phyloP scores from a whole-genome alignment of 2,329 filamentous ascomycete genomes.

The Diplodia corticola region DNA sequence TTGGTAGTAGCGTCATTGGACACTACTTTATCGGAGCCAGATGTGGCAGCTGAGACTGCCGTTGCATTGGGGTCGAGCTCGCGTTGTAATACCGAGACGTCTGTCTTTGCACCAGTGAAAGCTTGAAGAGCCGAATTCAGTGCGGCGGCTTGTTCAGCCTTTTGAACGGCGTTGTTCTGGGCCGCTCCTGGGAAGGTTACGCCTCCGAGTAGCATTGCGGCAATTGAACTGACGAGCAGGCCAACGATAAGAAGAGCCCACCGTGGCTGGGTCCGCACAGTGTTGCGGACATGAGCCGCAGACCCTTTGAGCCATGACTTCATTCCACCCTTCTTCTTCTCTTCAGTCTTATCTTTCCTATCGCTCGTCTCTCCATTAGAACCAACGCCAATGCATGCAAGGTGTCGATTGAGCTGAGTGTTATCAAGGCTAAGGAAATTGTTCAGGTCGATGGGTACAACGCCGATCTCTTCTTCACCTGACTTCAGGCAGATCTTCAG shows the following conservation, averaged over 20 bases:
- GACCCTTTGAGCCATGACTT: not conserved
- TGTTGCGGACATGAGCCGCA: not conserved
- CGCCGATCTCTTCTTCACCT: constrained; percentile 23
- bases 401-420: constrained; percentile 40
- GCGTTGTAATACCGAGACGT: constrained; percentile 17
- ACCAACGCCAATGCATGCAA: constrained; percentile 33
- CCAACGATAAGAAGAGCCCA: constrained; percentile 16
- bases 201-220: not conserved
- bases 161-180: constrained; percentile 5
- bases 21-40: not conserved
- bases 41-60: not conserved
- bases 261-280: constrained; percentile 5
- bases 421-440: constrained; percentile 38
- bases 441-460: constrained; percentile 36
- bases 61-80: not conserved
- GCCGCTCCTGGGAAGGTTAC: not conserved
- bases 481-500: constrained; percentile 37
- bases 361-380: not conserved
- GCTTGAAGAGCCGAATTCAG: constrained; percentile 19
- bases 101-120: constrained; percentile 20
- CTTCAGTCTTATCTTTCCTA: not conserved
- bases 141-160: constrained; percentile 11
- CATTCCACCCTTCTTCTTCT: not conserved
- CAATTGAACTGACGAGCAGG: constrained; percentile 1
- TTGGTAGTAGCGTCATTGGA: constrained; percentile 16